Evolutionary conservation across 139 green algal genomes (phyloP), one percentile per base, ranked within the genome.

Genomic region (Chlorella sp.): DNA sequence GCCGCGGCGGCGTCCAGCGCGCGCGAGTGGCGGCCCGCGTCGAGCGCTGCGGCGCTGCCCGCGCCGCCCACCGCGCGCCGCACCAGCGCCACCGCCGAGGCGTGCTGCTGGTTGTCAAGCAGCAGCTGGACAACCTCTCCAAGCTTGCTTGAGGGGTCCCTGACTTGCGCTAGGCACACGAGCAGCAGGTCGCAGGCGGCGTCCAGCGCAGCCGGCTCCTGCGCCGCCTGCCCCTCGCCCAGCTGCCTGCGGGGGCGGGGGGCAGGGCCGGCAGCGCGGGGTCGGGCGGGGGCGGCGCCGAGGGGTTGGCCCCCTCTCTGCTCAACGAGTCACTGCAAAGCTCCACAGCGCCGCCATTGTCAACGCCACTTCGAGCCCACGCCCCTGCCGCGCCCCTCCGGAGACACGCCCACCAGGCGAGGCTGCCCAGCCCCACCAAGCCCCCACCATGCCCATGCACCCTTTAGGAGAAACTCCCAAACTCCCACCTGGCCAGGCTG

Each of bases 131-230:
- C 4, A 3, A 67, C 51, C 2, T 73, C 63, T 21, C 35, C 73
- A n/a, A 79, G 62, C 63, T 79, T 73, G 51, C 63, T 38, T 3
- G 45, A 48, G 1, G 73, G 73, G 61, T 73, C 42, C 29, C 31
- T 5, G 27, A 75, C 71, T 43, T 82, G 76, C 8, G 59, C 41
- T 31, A 82, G 42, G 60, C 76, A 82, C 8, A 55, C 77, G 1
- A 77, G 60, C 62, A 82, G 63, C 15, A 82, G 48, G 48, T 82
- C 56, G 48, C 76, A 82, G 38, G 48, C 68, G 45, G 76, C 67
- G 27, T 17, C 50, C 17, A 74, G n/a, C 23, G 67, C 55, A 2
- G 67, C 55, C 19, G 50, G 66, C 4, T 36, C 69, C 45, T 77
- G 31, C 0, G 40, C 3, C 59, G 48, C n/a, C 46, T 65, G 42